Evolutionary conservation across 2,329 filamentous ascomycete species (phyloP).

Genomic region (Cladophialophora chaetospira): DNA sequence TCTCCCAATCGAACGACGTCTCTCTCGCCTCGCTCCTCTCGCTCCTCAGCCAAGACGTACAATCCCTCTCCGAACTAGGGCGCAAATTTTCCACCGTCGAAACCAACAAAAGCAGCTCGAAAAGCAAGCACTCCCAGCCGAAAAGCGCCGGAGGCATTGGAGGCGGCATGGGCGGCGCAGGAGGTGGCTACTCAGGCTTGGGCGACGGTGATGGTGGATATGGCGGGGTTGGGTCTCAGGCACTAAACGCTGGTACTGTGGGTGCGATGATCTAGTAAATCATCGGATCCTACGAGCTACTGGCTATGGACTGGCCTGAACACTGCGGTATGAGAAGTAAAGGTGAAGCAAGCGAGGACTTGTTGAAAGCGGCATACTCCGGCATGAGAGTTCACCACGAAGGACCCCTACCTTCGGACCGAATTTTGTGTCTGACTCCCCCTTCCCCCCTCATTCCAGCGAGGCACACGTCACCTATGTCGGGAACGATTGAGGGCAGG

Average conservation of each 20-base stretch:
- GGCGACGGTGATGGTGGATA: constrained; percentile 26
- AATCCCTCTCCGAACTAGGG: constrained; percentile 71
- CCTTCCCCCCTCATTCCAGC: too few species aligned
- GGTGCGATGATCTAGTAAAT: not conserved
- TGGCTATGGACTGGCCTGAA: not conserved
- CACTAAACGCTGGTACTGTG: not conserved
- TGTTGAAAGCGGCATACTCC: not conserved
- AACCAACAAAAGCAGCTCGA: constrained; percentile 21
- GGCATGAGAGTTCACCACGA: not conserved
- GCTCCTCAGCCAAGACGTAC: constrained; percentile 71
- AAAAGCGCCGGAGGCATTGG: constrained; percentile 8
- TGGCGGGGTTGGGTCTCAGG: constrained; percentile 7
- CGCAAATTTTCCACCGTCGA: constrained; percentile 70
- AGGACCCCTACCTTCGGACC: too few species aligned
- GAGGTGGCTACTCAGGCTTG: constrained; percentile 18
- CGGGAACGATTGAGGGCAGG: too few species aligned
- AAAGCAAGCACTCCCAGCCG: constrained; percentile 12
- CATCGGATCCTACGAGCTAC: not conserved
- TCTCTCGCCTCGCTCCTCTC: constrained; percentile 75
- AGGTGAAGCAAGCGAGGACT: not conserved
- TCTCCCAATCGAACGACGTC: constrained; percentile 82
- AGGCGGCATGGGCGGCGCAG: constrained; percentile 4
- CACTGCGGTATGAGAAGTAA: not conserved
- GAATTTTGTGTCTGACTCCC: too few species aligned
- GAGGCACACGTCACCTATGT: too few species aligned